Percentiles rank a stretch among this genome's conserved stretches.
These are phyloP conservation scores for Glebionis coronaria DNA, from an alignment of 129 eudicot genomes.

Conservation along the genomic window DNA sequence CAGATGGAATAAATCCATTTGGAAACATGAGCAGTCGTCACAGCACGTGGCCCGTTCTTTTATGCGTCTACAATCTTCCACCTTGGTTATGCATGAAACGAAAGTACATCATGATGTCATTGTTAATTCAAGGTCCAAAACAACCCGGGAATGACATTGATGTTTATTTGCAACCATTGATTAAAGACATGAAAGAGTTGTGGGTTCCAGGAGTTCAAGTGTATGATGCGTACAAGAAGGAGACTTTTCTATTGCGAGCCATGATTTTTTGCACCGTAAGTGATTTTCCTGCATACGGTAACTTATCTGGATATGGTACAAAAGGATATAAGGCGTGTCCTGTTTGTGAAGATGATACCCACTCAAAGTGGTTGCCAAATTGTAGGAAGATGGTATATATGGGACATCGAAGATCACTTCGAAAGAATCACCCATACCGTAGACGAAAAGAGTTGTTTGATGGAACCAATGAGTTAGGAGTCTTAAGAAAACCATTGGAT, in stretches of 20 bases:
- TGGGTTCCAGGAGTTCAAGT: background rate
- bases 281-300: constrained; percentile 7
- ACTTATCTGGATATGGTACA: background rate
- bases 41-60: too few relatives aligned
- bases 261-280: constrained; percentile 3
- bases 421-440: too few relatives aligned
- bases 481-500: background rate
- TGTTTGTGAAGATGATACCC: background rate
- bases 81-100: background rate
- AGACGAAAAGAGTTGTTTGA: too few relatives aligned
- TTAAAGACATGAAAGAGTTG: too few relatives aligned
- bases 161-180: background rate
- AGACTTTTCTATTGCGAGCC: background rate
- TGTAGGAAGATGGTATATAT: too few relatives aligned
- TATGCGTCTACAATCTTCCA: background rate
- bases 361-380: too few relatives aligned
- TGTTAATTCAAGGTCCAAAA: background rate
- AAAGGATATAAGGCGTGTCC: background rate
- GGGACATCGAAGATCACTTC: too few relatives aligned
- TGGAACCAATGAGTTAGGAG: too few relatives aligned
- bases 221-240: background rate
- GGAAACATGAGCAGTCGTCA: background rate
- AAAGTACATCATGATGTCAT: background rate
- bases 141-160: background rate
- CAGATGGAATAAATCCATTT: background rate